Percentiles rank a stretch among this genome's conserved stretches.
phyloP scores from a whole-genome alignment of 345 rosid genomes.

The Acer saccharum region DNA sequence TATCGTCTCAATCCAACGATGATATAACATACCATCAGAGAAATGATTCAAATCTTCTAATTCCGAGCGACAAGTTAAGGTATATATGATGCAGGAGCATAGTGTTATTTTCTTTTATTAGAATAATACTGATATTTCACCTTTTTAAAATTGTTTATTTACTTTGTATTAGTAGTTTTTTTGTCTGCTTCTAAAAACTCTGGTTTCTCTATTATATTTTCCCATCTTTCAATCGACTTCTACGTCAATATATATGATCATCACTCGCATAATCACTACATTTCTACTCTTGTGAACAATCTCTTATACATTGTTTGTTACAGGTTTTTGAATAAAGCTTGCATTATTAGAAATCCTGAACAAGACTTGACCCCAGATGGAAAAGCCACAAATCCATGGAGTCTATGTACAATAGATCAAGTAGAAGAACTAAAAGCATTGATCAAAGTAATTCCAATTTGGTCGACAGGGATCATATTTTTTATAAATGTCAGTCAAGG shows the following conservation, averaged over 20 bases:
- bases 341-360: constrained; percentile 34
- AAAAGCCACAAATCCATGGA: constrained; percentile 40
- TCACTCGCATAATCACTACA: too few relatives aligned
- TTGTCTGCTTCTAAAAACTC: too few relatives aligned
- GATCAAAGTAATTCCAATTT: constrained; percentile 43
- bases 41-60: constrained; percentile 26
- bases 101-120: too few relatives aligned
- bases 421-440: constrained; percentile 63
- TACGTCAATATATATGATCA: too few relatives aligned
- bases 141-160: too few relatives aligned
- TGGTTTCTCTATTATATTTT: too few relatives aligned
- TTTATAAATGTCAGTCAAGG: constrained; percentile 34
- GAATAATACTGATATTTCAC: too few relatives aligned
- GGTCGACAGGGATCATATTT: constrained; percentile 55
- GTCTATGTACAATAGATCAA: constrained; percentile 53
- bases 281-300: too few relatives aligned
- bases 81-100: background rate
- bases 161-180: too few relatives aligned
- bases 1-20: constrained; percentile 20
- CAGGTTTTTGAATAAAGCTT: constrained; percentile 64
- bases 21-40: constrained; percentile 10
- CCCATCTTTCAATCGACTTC: too few relatives aligned
- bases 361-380: constrained; percentile 37
- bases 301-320: background rate
- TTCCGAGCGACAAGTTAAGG: constrained; percentile 51